Evolutionary conservation across 2,329 filamentous ascomycete species (phyloP), one percentile per base, ranked within the genome.

Genomic region (Botryotinia globosa): DNA sequence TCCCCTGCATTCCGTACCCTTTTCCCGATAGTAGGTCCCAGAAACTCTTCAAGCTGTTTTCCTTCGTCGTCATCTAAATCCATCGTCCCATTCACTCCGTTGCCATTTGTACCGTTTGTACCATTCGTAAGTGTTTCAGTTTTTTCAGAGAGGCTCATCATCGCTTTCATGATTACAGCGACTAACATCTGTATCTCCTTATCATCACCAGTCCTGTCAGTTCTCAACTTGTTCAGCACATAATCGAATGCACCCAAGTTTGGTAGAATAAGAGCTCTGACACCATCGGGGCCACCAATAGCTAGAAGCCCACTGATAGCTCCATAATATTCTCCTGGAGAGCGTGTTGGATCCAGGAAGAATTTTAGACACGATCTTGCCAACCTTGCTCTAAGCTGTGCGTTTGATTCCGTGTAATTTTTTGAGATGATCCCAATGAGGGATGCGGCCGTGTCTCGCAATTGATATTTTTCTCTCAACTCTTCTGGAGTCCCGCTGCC

Each of bases 341-440:
- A 90, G 79, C 94, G 94, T 61, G 90, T 89, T 0, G 94, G 93
- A 79, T 98, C 94, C 44, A 99, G 87, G 82, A 98, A 95, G 78
- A 92, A 90, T 83, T 97, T 97, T 48, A 98, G 87, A 79, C 94
- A 98, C 0, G 94, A 96, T n/a, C 96, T 89, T 6, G 94, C 94
- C 44, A 99, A 90, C 75, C 97, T 93, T 3, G 94, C 91, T 73
- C 94, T 93, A 39, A 98, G 88, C 22, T 94, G 91, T 61, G 92
- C 90, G 73, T 94, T 97, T 7, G 90, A 91, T 39, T 90, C 87
- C 9, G 91, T 90, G 83, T 97, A 98, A 79, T 94, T 95, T 75
- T 87, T 88, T 6, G 92, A 91, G 56, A 99, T 92, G 51, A 89
- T 88, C 45, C 90, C 91, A 25, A 98, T 87, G 8, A 99, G 86